Percentiles rank a stretch among this genome's conserved stretches.
Evolutionary conservation across 2,329 filamentous ascomycete species (phyloP).

Genomic region (Fusarium palustre): DNA sequence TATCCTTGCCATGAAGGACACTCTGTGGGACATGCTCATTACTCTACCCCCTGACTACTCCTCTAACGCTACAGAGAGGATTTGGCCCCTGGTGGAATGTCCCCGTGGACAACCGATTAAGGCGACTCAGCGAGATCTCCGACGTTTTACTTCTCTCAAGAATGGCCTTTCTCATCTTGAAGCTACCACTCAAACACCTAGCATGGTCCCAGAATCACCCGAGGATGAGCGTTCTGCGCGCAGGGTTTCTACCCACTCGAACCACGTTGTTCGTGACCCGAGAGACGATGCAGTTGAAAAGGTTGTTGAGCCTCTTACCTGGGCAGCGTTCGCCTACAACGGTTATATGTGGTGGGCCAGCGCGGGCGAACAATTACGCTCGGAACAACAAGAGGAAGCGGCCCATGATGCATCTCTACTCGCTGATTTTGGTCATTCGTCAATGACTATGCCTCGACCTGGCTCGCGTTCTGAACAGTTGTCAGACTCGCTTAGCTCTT

Average conservation of each 20-base stretch:
- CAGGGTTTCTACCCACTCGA: constrained; percentile 47
- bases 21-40: constrained; percentile 90
- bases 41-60: constrained; percentile 77
- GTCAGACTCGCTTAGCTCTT: constrained; percentile 59
- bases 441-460: constrained; percentile 49
- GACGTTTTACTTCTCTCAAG: constrained; percentile 78
- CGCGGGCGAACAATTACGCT: constrained; percentile 76
- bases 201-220: constrained; percentile 47
- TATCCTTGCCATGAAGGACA: constrained; percentile 86
- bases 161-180: constrained; percentile 68
- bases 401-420: constrained; percentile 67
- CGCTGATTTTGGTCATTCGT: constrained; percentile 60
- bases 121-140: constrained; percentile 90
- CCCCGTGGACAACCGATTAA: constrained; percentile 74
- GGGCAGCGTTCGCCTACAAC: constrained; percentile 81
- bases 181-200: constrained; percentile 37
- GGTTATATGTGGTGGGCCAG: constrained; percentile 94
- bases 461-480: constrained; percentile 52
- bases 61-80: constrained; percentile 67
- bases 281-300: constrained; percentile 64
- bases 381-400: constrained; percentile 69
- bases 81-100: constrained; percentile 82
- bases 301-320: constrained; percentile 72
- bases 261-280: constrained; percentile 51
- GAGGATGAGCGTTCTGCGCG: constrained; percentile 44